Evolutionary conservation across 352 stramenopile genomes (phyloP).

Genomic region (Phytophthora cryptogea): DNA sequence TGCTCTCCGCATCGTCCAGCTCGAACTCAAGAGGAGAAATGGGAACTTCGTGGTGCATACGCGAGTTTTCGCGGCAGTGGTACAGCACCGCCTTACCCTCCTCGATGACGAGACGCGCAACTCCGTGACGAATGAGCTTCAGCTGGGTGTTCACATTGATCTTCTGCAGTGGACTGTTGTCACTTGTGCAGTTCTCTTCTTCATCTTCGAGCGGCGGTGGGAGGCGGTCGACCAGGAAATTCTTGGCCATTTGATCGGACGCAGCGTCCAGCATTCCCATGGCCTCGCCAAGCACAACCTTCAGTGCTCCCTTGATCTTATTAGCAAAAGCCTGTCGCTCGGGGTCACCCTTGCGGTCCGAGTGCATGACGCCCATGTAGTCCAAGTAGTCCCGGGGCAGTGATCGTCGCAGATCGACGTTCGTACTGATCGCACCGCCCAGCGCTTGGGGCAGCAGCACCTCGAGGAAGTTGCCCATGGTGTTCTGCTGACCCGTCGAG

Average conservation of each 20-base stretch:
- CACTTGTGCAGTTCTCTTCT: slow-evolving; percentile 80
- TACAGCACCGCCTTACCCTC: slow-evolving; percentile 80
- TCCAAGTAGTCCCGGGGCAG: slow-evolving; percentile 87
- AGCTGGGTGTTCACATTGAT: slow-evolving; percentile 82
- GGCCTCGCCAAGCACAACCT: slow-evolving; percentile 61
- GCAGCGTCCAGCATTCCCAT: slow-evolving; percentile 77
- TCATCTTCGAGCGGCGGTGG: slow-evolving; percentile 73
- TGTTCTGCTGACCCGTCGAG: slow-evolving; percentile 89
- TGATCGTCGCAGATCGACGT: slow-evolving; percentile 66
- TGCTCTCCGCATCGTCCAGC: slow-evolving; percentile 78
- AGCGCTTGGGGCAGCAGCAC: slow-evolving; percentile 66
- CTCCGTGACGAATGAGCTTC: slow-evolving; percentile 68
- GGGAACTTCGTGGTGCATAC: slow-evolving; percentile 71
- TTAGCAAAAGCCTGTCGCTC: slow-evolving; percentile 54
- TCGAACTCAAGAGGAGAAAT: slow-evolving; percentile 81
- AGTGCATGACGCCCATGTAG: slow-evolving; percentile 91
- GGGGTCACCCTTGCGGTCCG: slow-evolving; percentile 57
- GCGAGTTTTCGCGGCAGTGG: slow-evolving; percentile 82
- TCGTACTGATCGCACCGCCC: slow-evolving; percentile 55
- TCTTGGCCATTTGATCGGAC: slow-evolving; percentile 83
- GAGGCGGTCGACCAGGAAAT: slow-evolving; percentile 82
- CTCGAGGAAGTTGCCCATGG: slow-evolving; percentile 78
- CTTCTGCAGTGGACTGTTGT: slow-evolving; percentile 79
- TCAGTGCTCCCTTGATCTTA: slow-evolving; percentile 61
- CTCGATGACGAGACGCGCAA: slow-evolving; percentile 76